A percentile compares a stretch with the other conserved stretches of the same genome.
Evolutionary conservation across 495 filamentous ascomycete species (phyloP).

Genomic region (Pyronema domesticum): DNA sequence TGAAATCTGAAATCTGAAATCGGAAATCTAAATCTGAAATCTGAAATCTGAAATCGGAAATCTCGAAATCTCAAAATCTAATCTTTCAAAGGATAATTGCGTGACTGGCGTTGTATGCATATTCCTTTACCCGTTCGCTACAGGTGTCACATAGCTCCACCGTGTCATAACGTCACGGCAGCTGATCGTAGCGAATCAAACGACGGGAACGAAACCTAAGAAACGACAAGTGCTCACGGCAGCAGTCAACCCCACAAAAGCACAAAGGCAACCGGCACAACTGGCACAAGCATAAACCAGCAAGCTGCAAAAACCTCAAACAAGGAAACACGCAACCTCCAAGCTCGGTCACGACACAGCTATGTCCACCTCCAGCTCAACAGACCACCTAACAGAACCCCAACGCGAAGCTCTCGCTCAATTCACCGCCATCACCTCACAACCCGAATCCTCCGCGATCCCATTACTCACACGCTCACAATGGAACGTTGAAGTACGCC

Average conservation of each 20-base stretch:
- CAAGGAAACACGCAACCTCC: background rate
- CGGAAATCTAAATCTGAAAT: no score
- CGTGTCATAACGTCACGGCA: background rate
- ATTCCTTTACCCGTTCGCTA: background rate
- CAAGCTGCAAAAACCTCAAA: background rate
- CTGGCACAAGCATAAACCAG: constrained; percentile 4
- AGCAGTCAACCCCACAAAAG: no score
- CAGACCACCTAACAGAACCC: constrained; percentile 33
- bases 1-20: no score
- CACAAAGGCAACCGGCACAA: background rate
- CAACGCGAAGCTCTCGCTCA: constrained; percentile 73
- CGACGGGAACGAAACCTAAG: no score
- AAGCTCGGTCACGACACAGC: background rate
- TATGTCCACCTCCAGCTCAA: background rate
- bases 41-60: no score
- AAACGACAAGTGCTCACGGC: no score
- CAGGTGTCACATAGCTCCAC: background rate
- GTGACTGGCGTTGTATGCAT: background rate
- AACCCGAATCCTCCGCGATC: constrained; percentile 59
- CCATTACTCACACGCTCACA: constrained; percentile 66
- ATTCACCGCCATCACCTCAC: constrained; percentile 73
- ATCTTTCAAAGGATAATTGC: no score
- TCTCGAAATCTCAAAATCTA: no score
- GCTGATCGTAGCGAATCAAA: background rate
- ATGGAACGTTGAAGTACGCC: constrained; percentile 81